Evolutionary conservation across 768 basidiomycete genomes (phyloP), one percentile per base, ranked within the genome.

Genomic region (Kwoniella dejecticola): DNA sequence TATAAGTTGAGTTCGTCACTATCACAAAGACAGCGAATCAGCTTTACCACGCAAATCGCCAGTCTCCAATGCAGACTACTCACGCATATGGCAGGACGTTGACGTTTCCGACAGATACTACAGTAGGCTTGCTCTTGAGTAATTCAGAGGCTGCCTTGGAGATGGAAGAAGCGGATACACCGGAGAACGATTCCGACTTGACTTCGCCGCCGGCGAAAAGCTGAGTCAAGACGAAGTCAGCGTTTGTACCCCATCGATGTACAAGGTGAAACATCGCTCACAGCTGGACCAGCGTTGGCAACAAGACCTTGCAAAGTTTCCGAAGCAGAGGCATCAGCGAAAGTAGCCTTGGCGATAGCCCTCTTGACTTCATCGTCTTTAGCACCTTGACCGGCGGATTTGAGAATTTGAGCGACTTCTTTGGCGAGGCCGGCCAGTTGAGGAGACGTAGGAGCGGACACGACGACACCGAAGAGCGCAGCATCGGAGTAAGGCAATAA

Each of bases 401-500:
- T 81, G 27, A 89, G 86, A 29, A 87, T 87, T n/a, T 82, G 82
- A 21, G 87, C 89, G 58, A 86, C 84, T 36, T 77, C 70, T 38
- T 63, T 60, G 17, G 75, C 72, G 36, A 77, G 57, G 3, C 58
- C 47, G 68, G 83, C 86, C 46, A 91, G 87, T 53, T 82, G 84
- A 44, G 83, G 82, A 1, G 83, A 76, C 23, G 87, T 88, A 36
- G 82, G 77, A 5, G 86, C 91, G 75, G 89, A 86, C 33, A 97
- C 82, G 54, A 91, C 79, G 58, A 96, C 80, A 60, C 93, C 93
- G 62, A 95, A 86, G 52, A 99, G 83, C 6, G 88, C 83, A 3
- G 92, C 94, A 75, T 98, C 95, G 15, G 92, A 90, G 81, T 98
- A 98, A 13, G 89, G 87, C 12, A 93, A 82, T 74, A 90, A 85